Base-by-base conservation (phyloP, 768 basidiomycete genomes). In the Lactarius deliciosus region DNA sequence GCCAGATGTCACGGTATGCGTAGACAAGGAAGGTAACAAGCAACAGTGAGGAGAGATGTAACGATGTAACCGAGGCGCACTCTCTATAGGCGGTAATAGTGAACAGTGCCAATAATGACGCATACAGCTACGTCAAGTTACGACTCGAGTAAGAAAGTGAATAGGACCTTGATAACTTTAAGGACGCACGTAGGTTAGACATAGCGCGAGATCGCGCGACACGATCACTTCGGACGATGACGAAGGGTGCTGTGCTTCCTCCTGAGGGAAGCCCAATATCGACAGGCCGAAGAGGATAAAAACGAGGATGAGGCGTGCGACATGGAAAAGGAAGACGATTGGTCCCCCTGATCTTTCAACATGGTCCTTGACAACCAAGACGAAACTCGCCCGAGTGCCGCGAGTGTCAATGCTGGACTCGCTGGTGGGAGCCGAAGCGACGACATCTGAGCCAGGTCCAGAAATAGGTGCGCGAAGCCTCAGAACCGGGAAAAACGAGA, bases 1-100 rank as follows among this genome's bases (percentile, higher is more conserved):
- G 89, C 73, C 79, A 87, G 8, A 90, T 58, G 71, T 85, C 83
- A 25, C 87, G 81, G 70, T 86, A 86, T 40, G 76, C 75, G 70
- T 81, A 89, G 9, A 86, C 78, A 13, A 70, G 68, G 72, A 84
- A 83, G 7, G 77, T 77, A 34, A 77, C 74, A n/a, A 85, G 70
- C 13, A 88, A 74, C 1, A 88, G 70, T n/a, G 76, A 72, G 64
- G 80, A 80, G 68, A 85, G 74, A 71, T 89, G 87, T 13, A 74
- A 76, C 22, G 78, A 79, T 11, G 75, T 73, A 16, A 64, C n/a
- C 9, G 36, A 57, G n/a, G 58, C 62, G 9, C 57, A n/a, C 20
- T 25, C 13, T 40, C 54, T 65, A 25, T 61, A 53, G 20, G 68
- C 61, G 32, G 68, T 54, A 1, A 70, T 36, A 34, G 72, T 63